Evolutionary conservation across 345 rosid species (phyloP).

Genomic region (Lepidium didymum): DNA sequence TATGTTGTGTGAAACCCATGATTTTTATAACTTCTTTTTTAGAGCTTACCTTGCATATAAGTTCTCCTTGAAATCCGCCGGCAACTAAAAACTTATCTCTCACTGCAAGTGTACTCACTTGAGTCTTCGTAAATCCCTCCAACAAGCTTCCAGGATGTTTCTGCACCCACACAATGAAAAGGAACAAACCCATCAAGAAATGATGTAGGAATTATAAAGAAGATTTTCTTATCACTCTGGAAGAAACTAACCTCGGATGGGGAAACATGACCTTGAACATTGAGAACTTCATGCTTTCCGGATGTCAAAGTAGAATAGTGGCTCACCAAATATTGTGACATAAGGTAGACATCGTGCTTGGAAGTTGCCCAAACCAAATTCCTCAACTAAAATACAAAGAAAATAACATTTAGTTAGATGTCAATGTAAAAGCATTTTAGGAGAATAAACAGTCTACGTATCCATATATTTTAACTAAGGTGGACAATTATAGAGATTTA

Average conservation of each 20-base stretch:
- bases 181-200: background rate
- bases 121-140: slow-evolving; percentile 53
- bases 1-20: background rate
- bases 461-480: background rate
- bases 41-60: slow-evolving; percentile 48
- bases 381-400: slow-evolving; percentile 51
- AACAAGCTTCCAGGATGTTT: slow-evolving; percentile 48
- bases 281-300: slow-evolving; percentile 48
- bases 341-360: slow-evolving; percentile 72
- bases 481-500: background rate
- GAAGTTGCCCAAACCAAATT: slow-evolving; percentile 83
- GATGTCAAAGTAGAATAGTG: slow-evolving; percentile 66
- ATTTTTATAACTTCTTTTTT: background rate
- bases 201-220: background rate
- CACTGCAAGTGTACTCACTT: slow-evolving; percentile 54
- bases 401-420: background rate
- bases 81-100: slow-evolving; percentile 46
- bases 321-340: slow-evolving; percentile 54
- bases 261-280: slow-evolving; percentile 70
- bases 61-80: slow-evolving; percentile 64
- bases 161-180: slow-evolving; percentile 22
- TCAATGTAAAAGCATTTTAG: background rate
- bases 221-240: background rate
- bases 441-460: background rate
- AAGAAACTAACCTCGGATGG: slow-evolving; percentile 53